Percentiles rank a stretch among this genome's conserved stretches.
Conservation (phyloP, 2,329 filamentous ascomycete species). For the Epichloe brachyelytri region DNA sequence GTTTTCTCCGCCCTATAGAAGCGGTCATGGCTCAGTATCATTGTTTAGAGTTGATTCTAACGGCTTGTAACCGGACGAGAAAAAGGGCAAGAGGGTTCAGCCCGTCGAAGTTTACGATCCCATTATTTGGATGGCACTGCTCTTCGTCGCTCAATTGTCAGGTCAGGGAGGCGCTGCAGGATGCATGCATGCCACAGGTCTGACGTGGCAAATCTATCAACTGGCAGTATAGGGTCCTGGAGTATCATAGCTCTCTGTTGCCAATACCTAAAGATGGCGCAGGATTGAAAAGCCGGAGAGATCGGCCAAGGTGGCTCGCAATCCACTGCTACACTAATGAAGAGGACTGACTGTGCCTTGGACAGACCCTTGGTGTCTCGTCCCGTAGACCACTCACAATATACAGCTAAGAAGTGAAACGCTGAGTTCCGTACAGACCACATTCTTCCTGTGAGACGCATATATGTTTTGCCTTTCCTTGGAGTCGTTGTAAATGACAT, state of each 20-base stretch:
- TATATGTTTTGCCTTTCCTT: neutral
- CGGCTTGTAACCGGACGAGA: neutral
- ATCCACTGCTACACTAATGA: neutral
- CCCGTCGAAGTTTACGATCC: neutral
- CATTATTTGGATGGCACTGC: neutral
- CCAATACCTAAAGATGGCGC: neutral
- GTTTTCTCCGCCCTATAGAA: constrained; percentile 62
- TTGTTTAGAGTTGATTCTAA: neutral
- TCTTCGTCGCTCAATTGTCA: neutral
- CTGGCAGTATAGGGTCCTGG: neutral
- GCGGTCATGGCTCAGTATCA: neutral
- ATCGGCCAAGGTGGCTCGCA: neutral
- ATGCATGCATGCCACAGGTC: constrained; percentile 1
- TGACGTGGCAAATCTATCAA: neutral
- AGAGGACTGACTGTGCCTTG: neutral
- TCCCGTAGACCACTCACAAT: constrained; percentile 2
- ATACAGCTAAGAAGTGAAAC: neutral
- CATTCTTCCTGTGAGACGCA: neutral
- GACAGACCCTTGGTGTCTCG: neutral
- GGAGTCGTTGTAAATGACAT: too few relatives aligned
- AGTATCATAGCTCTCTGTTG: neutral
- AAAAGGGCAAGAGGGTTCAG: neutral
- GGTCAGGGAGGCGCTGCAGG: neutral
- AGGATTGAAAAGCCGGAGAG: neutral
- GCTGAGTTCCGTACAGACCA: neutral